Base-by-base conservation (phyloP, 495 filamentous ascomycete species). In the Sporormia fimetaria region DNA sequence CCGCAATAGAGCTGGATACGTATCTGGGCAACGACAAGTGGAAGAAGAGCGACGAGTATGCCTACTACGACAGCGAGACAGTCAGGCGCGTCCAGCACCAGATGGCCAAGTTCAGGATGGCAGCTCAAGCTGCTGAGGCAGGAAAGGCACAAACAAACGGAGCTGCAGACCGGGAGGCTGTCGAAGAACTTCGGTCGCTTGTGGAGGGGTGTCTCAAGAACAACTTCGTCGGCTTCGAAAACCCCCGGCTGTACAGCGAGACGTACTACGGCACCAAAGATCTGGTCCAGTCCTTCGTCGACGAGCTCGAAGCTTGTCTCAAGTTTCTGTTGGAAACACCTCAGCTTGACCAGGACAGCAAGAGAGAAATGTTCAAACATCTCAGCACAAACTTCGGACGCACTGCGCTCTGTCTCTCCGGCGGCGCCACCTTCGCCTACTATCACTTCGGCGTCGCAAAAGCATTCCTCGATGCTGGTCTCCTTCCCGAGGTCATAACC, bases 211-310 rank as follows among this genome's bases (percentile, higher is more conserved):
- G 87, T 52, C 81, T 96, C 44, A 98, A 94, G 72, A 92, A 83
- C 59, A 96, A 96, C 56, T 96, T 94, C 61, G 83, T 80, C 7
- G 90, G 90, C 0, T 76, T 90, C n/a, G 90, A 98, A 63, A 95
- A 94, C 48, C 78, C 90, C 15, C 69, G 85, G 26, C 67, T 98
- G 9, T 98, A 98, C 58, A 88, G 81, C 50, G 85, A 96, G 64
- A 87, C 87, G 1, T 96, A 98, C 52, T 93, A 86, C 42, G 90
- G 92, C 16, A 98, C 90, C 1, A 98, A 98, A 57, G 74, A 86
- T 27, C 60, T 94, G 31, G 86, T 92, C 11, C 92, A 96, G 63
- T 71, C 76, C 27, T 95, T 83, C 56, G 67, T 94, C 34, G 83
- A 94, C 48, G 87, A 96, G 65, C 52, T 60, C 67, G 57, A 73